A percentile compares a stretch with the other conserved stretches of the same genome.
phyloP scores from a whole-genome alignment of 164 flowering plant species.

The Vitis amurensis region DNA sequence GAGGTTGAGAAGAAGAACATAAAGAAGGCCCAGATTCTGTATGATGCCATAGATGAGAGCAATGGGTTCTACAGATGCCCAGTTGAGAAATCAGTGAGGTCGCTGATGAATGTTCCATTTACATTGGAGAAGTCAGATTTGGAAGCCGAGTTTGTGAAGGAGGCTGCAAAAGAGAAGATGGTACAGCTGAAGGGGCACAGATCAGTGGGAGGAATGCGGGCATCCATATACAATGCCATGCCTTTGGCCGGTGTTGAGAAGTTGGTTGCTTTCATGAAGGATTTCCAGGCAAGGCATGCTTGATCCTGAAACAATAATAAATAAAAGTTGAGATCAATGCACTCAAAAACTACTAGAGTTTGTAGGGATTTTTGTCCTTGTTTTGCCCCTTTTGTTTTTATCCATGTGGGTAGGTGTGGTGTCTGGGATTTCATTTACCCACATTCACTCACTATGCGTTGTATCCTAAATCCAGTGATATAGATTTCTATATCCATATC shows the following conservation, averaged over 20 bases:
- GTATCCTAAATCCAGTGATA: too few relatives aligned
- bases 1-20: constrained; percentile 88
- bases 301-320: constrained; percentile 9
- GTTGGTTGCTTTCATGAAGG: constrained; percentile 95
- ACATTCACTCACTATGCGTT: too few relatives aligned
- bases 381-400: not conserved
- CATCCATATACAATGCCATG: constrained; percentile 98
- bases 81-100: constrained; percentile 89
- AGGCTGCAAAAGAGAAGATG: constrained; percentile 87
- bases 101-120: constrained; percentile 96
- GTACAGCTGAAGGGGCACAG: constrained; percentile 95
- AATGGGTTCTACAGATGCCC: constrained; percentile 88
- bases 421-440: too few relatives aligned
- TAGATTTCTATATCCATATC: too few relatives aligned
- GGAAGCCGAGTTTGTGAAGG: constrained; percentile 85
- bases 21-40: constrained; percentile 72
- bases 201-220: constrained; percentile 97
- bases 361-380: constrained; percentile 4
- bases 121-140: constrained; percentile 84
- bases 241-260: constrained; percentile 94
- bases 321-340: not conserved
- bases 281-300: constrained; percentile 83
- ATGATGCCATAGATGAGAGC: constrained; percentile 77
- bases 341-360: not conserved
- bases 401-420: too few relatives aligned